Base-by-base conservation (phyloP, 257 asterid species). In the Plectranthus barbatus region DNA sequence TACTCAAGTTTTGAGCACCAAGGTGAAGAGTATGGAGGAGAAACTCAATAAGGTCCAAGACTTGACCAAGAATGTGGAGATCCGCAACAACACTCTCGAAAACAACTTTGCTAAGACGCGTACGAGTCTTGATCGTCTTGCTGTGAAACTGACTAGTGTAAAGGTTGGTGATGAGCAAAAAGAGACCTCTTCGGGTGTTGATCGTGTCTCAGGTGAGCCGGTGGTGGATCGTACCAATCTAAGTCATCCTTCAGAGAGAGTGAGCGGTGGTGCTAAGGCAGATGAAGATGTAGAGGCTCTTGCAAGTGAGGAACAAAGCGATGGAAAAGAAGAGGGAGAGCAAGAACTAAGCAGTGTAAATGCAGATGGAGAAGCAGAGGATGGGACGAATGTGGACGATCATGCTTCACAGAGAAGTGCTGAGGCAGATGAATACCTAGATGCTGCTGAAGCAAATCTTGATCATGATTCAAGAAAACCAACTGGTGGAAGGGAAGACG, bases 101-200 rank as follows among this genome's bases (percentile, higher is more conserved):
- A 56, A 75, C 1, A 74, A 71, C 64, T 80, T 83, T 6, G 61
- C 75, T 7, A 75, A 71, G 29, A 79, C 84, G 2, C 81, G 75
- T 11, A 47, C 65, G 1, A 77, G 74, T 33, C 74, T 83, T 21
- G 79, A 62, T 47, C 64, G 71, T 17, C 63, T 83, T 39, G 64
- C 84, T 0, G 79, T 65, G 55, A 83, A 60, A 26, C 57, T 83
- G 8, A 68, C 39, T 17, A 75, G 48, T 9, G 77, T 75, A 13
- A 73, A 75, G 69, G 80, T 66, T 12, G 92, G 84, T 20, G 92
- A 91, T 51, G 95, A 78, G 3, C 2, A 26, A 2, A 5, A 26
- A 2, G 31, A 26, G n/a, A n/a, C n/a, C n/a, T n/a, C n/a, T n/a
- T n/a, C n/a, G n/a, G n/a, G n/a, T n/a, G n/a, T n/a, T n/a, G n/a